Percentiles rank a stretch among this genome's conserved stretches.
Conservation (phyloP, 1,139 yeast species). For the Taiozyma sp. region DNA sequence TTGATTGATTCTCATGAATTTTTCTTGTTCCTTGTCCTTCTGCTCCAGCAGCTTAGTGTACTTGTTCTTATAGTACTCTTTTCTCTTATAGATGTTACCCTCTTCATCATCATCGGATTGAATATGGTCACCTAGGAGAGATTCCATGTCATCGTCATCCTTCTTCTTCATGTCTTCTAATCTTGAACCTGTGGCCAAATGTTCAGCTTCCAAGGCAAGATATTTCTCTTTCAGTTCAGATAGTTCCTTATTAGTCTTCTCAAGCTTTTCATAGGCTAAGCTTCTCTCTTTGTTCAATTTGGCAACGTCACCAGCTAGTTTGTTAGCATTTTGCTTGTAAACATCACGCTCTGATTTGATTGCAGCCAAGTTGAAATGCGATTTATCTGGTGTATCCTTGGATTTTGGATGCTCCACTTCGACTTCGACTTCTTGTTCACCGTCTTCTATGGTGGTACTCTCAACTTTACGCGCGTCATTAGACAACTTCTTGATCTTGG, state of each 20-base stretch:
- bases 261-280: background rate
- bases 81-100: slow-evolving; percentile 4
- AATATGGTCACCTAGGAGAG: background rate
- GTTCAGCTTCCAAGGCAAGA: slow-evolving; percentile 5
- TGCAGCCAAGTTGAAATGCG: background rate
- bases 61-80: slow-evolving; percentile 14
- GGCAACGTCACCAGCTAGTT: slow-evolving; percentile 2
- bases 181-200: background rate
- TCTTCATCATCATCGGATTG: slow-evolving; percentile 1
- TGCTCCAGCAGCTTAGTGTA: slow-evolving; percentile 9
- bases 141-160: background rate
- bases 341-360: slow-evolving; percentile 9
- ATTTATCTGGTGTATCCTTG: background rate
- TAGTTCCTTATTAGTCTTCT: slow-evolving; percentile 4
- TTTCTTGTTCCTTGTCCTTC: slow-evolving; percentile 10
- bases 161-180: background rate
- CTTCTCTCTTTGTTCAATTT: slow-evolving; percentile 3
- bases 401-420: slow-evolving; percentile 12
- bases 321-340: slow-evolving; percentile 3
- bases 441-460: slow-evolving; percentile 2
- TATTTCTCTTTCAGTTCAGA: slow-evolving; percentile 7
- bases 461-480: slow-evolving; percentile 4
- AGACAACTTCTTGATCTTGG: slow-evolving; percentile 8
- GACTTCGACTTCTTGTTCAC: slow-evolving; percentile 12
- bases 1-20: slow-evolving; percentile 6